Evolutionary conservation across 2,329 filamentous ascomycete species (phyloP), one percentile per base, ranked within the genome.

Genomic region (Fusarium brevicatenulatum): DNA sequence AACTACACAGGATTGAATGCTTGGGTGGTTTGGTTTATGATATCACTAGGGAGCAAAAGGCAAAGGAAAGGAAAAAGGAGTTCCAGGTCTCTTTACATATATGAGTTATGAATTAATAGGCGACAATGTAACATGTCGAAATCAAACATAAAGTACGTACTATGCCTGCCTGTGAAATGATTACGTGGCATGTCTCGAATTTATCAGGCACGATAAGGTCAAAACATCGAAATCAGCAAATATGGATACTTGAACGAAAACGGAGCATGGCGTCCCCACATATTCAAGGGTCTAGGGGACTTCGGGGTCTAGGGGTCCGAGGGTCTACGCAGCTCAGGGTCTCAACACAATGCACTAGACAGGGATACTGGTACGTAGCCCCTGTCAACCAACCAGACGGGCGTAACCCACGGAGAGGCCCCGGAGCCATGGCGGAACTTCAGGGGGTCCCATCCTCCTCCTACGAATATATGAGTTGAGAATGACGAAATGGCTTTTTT

Each of bases 401-500:
- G 28, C 21, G 4, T n/a, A 7, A 10, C 1, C 4, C 6, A 2
- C 47, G 47, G 47, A 50, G 28, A 0, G 13, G 13, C 19, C 25
- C 44, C 43, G 43, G 3, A 16, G 9, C 39, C 30, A 32, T 32
- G 18, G 16, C 43, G 7, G 16, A 43, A 44, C 16, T 44, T 19
- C n/a, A 23, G n/a, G n/a, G 15, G 15, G 4, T 13, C 42, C 23
- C 23, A 25, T 25, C 5, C 5, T 16, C 10, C 18, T 23, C 42
- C 12, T 25, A 5, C 8, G 4, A 13, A 19, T 25, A 2, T 4
- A 21, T 46, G 18, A 46, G 44, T 46, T 28, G 25, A 46, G 4
- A 28, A 46, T 46, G 44, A 46, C 18, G 25, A 21, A 21, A 28
- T 28, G 25, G 43, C 18, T 46, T 28, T 28, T 25, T 43, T n/a